Evolutionary conservation across 805 yeast genomes (phyloP), one percentile per base, ranked within the genome.

Genomic region (Nakazawaea molendinolei): DNA sequence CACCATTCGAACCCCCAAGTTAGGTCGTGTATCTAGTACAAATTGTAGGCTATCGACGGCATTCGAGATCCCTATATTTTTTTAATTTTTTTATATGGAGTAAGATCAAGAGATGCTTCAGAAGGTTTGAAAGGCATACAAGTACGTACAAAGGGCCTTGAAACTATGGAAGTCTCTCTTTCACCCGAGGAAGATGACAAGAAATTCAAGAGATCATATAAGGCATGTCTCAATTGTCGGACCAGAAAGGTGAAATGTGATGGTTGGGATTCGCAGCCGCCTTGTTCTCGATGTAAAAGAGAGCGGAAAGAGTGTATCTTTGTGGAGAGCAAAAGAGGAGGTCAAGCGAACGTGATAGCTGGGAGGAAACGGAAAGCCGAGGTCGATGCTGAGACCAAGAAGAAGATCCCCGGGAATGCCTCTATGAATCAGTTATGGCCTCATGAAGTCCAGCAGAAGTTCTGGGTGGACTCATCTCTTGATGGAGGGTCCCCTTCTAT

Each of bases 171-270:
- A n/a, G n/a, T n/a, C n/a, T 23, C 27, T 7, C 5, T 12, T 14
- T 17, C 39, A 13, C 31, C 26, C 10, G 31, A 36, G n/a, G 23
- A 10, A 24, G 36, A 31, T 3, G 17, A 13, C 9, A 29, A 18
- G 23, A 33, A 53, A 39, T 80, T 70, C 63, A 72, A 64, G 45
- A 62, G 95, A 44, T 75, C 77, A 42, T 89, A 84, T 54, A 70
- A 75, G 43, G 97, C 97, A 1, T 89, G 97, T 50, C 58, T 84
- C 33, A 84, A 78, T 57, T 89, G 97, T 53, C 71, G 96, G 13
- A 73, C 77, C 5, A 70, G 95, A 28, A 90, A 89, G 50, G 85
- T 86, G 28, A 78, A 77, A 49, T 89, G 97, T 61, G 95, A 86
- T 52, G 80, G 76, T 33, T 69, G 69, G 42, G 95, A 95, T 0